Evolutionary conservation across 2,329 filamentous ascomycete genomes (phyloP).

Genomic region (Penicillium sp.): DNA sequence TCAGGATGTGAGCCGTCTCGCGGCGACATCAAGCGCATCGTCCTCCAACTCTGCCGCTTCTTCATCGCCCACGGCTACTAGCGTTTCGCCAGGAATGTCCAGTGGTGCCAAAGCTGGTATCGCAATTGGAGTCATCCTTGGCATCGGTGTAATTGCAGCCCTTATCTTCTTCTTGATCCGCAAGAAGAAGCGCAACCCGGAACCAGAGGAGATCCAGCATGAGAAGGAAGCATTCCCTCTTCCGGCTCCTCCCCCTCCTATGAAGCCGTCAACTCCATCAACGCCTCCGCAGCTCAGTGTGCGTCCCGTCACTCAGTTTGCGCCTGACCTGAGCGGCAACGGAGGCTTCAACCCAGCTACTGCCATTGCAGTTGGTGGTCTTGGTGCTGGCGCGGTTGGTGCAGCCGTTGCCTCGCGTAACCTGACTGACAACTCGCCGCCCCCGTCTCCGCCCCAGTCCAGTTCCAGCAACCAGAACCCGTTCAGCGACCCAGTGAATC

Average conservation of each 20-base stretch:
- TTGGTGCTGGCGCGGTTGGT: constrained; percentile 28
- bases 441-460: constrained; percentile 45
- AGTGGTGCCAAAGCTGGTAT: constrained; percentile 73
- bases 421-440: constrained; percentile 39
- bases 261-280: constrained; percentile 43
- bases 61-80: constrained; percentile 31
- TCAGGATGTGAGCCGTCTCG: constrained; percentile 17
- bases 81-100: constrained; percentile 44
- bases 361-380: constrained; percentile 28
- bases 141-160: constrained; percentile 67
- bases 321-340: constrained; percentile 62
- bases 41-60: constrained; percentile 29
- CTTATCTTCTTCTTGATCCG: constrained; percentile 73
- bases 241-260: constrained; percentile 39
- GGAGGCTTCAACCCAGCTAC: constrained; percentile 20
- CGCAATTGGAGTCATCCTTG: constrained; percentile 76
- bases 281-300: constrained; percentile 80
- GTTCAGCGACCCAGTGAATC: constrained; percentile 64
- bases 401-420: constrained; percentile 36
- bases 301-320: constrained; percentile 81
- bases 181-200: constrained; percentile 66
- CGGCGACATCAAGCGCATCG: constrained; percentile 26
- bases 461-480: constrained; percentile 49
- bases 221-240: constrained; percentile 60
- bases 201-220: constrained; percentile 57